Percentiles rank a stretch among this genome's conserved stretches.
These are phyloP conservation scores for Coprinopsis cinerea DNA, from an alignment of 768 basidiomycete species.

Conservation along the genomic window DNA sequence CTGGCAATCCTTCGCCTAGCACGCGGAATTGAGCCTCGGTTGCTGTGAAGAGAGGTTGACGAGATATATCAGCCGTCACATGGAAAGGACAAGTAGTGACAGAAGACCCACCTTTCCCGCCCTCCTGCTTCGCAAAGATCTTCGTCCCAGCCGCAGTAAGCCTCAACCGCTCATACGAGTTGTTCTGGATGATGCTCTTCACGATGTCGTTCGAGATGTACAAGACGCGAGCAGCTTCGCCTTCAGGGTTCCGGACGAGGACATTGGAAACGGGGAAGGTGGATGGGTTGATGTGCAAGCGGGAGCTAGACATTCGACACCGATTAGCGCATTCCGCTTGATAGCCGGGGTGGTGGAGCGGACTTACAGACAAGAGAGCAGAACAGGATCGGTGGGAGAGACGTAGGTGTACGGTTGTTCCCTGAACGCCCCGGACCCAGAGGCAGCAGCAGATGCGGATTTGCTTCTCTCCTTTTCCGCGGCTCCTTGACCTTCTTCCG, in stretches of 20 bases:
- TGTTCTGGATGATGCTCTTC: constrained; percentile 71
- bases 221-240: constrained; percentile 67
- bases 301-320: constrained; percentile 40
- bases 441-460: constrained; percentile 15
- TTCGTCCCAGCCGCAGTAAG: constrained; percentile 93
- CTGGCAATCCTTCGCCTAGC: constrained; percentile 79
- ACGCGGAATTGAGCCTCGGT: constrained; percentile 64
- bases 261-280: constrained; percentile 70
- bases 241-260: constrained; percentile 81
- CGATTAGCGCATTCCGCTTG: background rate
- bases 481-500: constrained; percentile 11
- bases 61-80: background rate
- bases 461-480: constrained; percentile 16
- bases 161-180: constrained; percentile 79
- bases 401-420: constrained; percentile 92
- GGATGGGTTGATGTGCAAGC: constrained; percentile 57
- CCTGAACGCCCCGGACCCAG: constrained; percentile 51
- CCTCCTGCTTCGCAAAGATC: constrained; percentile 86
- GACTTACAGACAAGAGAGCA: constrained; percentile 69
- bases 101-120: constrained; percentile 31
- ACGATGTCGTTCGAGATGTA: constrained; percentile 87
- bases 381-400: constrained; percentile 58
- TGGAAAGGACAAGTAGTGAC: background rate
- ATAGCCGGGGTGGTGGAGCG: background rate
- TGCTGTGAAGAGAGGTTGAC: constrained; percentile 20